Percentiles rank a stretch among this genome's conserved stretches.
phyloP scores from a whole-genome alignment of 352 stramenopile species.

The Globisporangium cederbergense region DNA sequence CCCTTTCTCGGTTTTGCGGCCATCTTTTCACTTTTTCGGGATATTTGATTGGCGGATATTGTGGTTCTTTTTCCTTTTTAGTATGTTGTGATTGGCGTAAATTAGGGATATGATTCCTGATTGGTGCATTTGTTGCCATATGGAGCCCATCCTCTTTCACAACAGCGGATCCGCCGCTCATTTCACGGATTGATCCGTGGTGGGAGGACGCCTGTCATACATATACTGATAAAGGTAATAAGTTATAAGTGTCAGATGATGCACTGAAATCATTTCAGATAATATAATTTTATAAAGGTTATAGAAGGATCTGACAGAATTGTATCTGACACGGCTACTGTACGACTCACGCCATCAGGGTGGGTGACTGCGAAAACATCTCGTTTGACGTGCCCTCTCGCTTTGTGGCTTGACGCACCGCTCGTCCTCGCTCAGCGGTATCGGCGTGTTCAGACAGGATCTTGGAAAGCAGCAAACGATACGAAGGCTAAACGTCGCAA shows the following conservation, averaged over 20 bases:
- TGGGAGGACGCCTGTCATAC: too few relatives aligned
- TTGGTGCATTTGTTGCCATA: slow-evolving; percentile 3
- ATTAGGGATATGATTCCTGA: not conserved
- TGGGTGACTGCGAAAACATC: not conserved
- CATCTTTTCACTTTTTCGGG: not conserved
- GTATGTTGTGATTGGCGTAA: not conserved
- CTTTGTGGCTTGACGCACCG: not conserved
- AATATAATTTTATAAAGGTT: too few relatives aligned
- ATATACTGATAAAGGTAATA: not conserved
- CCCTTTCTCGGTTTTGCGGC: not conserved
- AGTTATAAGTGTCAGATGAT: not conserved
- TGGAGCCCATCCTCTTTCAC: not conserved
- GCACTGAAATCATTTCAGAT: too few relatives aligned
- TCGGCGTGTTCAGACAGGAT: not conserved
- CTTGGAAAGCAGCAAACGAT: not conserved
- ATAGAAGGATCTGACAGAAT: too few relatives aligned
- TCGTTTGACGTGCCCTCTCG: not conserved
- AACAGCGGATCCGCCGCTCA: not conserved
- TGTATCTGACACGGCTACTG: not conserved
- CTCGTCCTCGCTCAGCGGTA: not conserved
- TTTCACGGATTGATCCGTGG: not conserved
- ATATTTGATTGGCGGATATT: not conserved
- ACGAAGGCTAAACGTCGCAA: too few relatives aligned
- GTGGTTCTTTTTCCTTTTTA: not conserved
- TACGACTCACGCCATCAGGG: slow-evolving; percentile 1